These are phyloP conservation scores for Lasiodiplodia theobromae DNA, from an alignment of 2,329 filamentous ascomycete genomes.

Conservation along the genomic window DNA sequence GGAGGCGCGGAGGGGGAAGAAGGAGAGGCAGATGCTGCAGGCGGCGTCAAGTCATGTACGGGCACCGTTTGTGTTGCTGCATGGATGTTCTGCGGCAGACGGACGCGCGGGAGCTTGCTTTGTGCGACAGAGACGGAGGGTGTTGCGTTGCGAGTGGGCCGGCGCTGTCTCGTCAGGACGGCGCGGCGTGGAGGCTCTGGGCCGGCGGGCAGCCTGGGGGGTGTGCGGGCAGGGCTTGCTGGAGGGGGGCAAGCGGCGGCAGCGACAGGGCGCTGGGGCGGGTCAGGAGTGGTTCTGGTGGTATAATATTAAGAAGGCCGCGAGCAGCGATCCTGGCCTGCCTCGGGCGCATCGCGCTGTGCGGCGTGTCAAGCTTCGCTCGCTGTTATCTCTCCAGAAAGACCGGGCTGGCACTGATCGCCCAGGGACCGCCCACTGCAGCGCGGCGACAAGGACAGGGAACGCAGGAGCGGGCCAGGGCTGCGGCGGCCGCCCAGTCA, in stretches of 20 bases:
- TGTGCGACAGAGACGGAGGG: conserved; percentile 29
- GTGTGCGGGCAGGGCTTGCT: conserved; percentile 4
- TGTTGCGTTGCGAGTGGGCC: conserved; percentile 24
- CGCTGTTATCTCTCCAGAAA: conserved; percentile 26
- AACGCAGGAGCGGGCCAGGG: conserved; percentile 11
- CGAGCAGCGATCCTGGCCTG: conserved; percentile 18
- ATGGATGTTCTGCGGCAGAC: conserved; percentile 28
- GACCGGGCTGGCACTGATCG: conserved; percentile 24
- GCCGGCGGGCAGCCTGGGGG: conserved; percentile 18
- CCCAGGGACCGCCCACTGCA: conserved; percentile 15
- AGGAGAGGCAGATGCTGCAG: conserved; percentile 2
- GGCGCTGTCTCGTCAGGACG: conserved; percentile 22
- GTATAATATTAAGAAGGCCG: conserved; percentile 27
- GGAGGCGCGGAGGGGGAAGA: conserved; percentile 12
- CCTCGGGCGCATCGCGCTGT: conserved; percentile 21
- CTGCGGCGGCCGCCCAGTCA: conserved; percentile 12
- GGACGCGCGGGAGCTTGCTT: conserved; percentile 27
- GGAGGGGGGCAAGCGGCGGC: conserved; percentile 21
- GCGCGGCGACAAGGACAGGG: conserved; percentile 18
- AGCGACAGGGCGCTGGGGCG: conserved; percentile 17
- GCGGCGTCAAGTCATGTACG: conserved; percentile 26
- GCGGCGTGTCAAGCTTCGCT: conserved; percentile 25
- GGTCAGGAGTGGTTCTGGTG: conserved; percentile 26
- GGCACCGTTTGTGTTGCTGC: conserved; percentile 28
- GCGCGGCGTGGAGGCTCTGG: conserved; percentile 15